Percentiles rank a stretch among this genome's conserved stretches.
Evolutionary conservation across 2,329 filamentous ascomycete species (phyloP).

Genomic region (Verticillium albo-atrum): DNA sequence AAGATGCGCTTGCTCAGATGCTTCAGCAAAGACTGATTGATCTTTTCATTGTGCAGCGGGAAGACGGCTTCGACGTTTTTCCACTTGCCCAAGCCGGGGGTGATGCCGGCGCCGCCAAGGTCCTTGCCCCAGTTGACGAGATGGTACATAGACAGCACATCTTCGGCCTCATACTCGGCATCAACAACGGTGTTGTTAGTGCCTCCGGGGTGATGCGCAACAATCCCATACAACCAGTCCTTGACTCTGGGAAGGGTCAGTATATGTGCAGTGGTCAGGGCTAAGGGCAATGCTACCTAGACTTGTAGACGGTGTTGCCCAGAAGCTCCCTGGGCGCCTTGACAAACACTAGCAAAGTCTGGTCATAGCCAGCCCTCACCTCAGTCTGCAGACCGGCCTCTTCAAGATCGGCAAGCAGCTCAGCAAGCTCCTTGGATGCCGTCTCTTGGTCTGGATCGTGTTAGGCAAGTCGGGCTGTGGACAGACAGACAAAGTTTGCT

Average conservation of each 20-base stretch:
- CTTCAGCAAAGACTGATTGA: constrained; percentile 53
- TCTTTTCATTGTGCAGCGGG: constrained; percentile 54
- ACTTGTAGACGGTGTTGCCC: constrained; percentile 62
- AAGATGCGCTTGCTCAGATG: constrained; percentile 50
- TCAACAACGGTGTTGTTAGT: constrained; percentile 48
- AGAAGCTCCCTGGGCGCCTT: constrained; percentile 59
- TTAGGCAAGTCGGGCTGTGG: neutral
- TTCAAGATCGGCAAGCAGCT: constrained; percentile 54
- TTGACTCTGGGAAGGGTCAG: constrained; percentile 49
- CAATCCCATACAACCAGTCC: constrained; percentile 71
- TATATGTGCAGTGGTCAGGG: neutral
- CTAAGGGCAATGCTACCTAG: constrained; percentile 38
- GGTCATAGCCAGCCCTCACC: constrained; percentile 65
- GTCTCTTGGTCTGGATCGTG: constrained; percentile 23
- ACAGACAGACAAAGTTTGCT: neutral
- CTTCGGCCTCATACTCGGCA: constrained; percentile 55
- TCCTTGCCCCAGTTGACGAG: constrained; percentile 55
- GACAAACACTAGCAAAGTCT: constrained; percentile 63
- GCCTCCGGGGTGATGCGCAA: constrained; percentile 56
- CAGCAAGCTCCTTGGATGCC: constrained; percentile 27
- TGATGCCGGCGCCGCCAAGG: constrained; percentile 59
- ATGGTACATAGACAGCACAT: constrained; percentile 66
- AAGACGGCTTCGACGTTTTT: constrained; percentile 57
- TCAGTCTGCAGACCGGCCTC: constrained; percentile 64
- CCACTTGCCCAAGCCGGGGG: constrained; percentile 54